phyloP scores from a whole-genome alignment of 192 early-diverging fungal genomes.

The Coemansia biformis region DNA sequence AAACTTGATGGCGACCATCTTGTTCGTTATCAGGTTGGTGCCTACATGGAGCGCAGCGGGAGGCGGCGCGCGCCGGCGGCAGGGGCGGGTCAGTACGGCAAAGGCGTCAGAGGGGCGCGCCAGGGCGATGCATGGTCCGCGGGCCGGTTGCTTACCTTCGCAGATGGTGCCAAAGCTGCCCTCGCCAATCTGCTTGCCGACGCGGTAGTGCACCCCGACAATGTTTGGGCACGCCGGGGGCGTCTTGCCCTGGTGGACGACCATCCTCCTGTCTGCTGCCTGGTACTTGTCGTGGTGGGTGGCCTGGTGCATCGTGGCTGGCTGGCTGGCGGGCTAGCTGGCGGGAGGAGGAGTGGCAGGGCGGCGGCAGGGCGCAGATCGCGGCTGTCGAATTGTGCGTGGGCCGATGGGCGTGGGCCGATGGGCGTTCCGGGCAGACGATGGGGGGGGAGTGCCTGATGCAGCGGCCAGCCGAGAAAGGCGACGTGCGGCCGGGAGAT shows the following conservation, averaged over 20 bases:
- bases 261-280: constrained; percentile 41
- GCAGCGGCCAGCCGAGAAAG: background rate
- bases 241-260: constrained; percentile 33
- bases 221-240: constrained; percentile 62
- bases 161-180: constrained; percentile 85
- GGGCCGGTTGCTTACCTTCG: constrained; percentile 85
- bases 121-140: no score
- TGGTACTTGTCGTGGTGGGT: constrained; percentile 45
- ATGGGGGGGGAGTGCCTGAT: background rate
- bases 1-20: constrained; percentile 96
- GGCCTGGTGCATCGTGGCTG: constrained; percentile 32
- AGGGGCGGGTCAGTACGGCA: constrained; percentile 1
- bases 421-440: no score
- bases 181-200: constrained; percentile 94
- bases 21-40: constrained; percentile 80
- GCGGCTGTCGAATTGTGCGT: no score
- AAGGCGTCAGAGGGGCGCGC: no score
- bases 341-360: background rate
- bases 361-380: no score
- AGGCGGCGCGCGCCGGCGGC: background rate
- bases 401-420: no score
- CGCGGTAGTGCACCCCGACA: constrained; percentile 94
- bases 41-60: constrained; percentile 31
- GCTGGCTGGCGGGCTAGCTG: background rate
- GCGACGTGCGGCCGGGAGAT: background rate